Evolutionary conservation across 2,329 filamentous ascomycete species (phyloP).

Genomic region (Lachnellula subtilissima): DNA sequence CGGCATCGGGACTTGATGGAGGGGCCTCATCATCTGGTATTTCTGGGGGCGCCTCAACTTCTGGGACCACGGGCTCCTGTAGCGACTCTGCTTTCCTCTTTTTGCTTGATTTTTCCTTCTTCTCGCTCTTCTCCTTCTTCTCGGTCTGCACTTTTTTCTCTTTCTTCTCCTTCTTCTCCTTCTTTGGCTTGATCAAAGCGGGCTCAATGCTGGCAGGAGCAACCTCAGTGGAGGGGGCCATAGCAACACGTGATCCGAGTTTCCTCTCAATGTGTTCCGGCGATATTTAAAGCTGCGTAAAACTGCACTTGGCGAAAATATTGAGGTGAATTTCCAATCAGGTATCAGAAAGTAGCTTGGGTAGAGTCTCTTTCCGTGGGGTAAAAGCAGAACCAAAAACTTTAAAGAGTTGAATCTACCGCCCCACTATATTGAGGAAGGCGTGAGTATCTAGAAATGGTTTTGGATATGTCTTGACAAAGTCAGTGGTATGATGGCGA

Average conservation of each 20-base stretch:
- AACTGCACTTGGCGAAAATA: not conserved
- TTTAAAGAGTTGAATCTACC: no score
- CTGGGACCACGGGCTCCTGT: constrained; percentile 4
- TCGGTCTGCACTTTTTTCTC: not conserved
- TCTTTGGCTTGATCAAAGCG: not conserved
- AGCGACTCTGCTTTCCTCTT: constrained; percentile 19
- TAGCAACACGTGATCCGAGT: not conserved
- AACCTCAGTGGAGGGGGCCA: not conserved
- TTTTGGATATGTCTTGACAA: no score
- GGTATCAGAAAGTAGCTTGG: no score
- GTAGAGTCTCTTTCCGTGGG: no score
- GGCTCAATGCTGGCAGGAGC: not conserved
- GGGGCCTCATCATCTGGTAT: not conserved
- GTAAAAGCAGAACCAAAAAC: no score
- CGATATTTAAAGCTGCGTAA: no score
- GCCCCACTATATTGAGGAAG: no score
- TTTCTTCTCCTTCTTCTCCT: constrained; percentile 3
- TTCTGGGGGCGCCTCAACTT: constrained; percentile 3
- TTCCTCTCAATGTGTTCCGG: not conserved
- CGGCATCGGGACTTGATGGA: not conserved
- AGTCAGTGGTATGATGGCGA: no score
- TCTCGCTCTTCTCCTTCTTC: constrained; percentile 10
- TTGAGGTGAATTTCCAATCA: no score
- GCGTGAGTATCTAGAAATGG: no score
- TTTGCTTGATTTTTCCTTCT: constrained; percentile 30